These are phyloP conservation scores for Chalciporus chontae DNA, from an alignment of 768 basidiomycete genomes.

Conservation along the genomic window DNA sequence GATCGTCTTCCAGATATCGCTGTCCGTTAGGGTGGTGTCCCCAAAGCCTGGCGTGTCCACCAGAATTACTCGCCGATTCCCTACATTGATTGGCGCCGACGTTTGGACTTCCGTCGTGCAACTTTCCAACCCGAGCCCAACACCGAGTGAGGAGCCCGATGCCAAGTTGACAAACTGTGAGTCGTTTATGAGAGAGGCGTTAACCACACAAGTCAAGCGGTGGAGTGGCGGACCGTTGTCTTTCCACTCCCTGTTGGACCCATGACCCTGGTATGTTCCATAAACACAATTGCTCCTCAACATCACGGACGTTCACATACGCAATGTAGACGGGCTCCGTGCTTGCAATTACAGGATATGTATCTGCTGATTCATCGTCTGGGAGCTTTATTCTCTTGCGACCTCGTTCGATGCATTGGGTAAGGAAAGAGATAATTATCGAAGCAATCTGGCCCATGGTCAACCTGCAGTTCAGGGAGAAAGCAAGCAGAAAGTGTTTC, in stretches of 20 bases:
- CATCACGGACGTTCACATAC: slow-evolving; percentile 15
- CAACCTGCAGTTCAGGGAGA: slow-evolving; percentile 7
- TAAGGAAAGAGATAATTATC: background rate
- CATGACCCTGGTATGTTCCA: slow-evolving; percentile 20
- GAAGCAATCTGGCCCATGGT: slow-evolving; percentile 24
- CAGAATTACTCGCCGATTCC: slow-evolving; percentile 39
- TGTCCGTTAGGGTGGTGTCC: slow-evolving; percentile 46
- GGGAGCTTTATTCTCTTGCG: slow-evolving; percentile 12
- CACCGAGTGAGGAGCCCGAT: slow-evolving; percentile 26
- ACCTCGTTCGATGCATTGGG: background rate
- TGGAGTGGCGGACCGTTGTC: slow-evolving; percentile 22
- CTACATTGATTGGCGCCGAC: slow-evolving; percentile 21
- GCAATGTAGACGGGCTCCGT: slow-evolving; percentile 25
- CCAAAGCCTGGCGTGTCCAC: slow-evolving; percentile 65
- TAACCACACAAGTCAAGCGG: background rate
- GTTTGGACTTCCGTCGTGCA: slow-evolving; percentile 31
- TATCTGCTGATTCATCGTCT: slow-evolving; percentile 8
- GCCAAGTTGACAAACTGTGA: slow-evolving; percentile 35
- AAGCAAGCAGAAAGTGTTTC: background rate
- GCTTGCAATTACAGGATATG: background rate
- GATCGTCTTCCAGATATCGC: slow-evolving; percentile 48
- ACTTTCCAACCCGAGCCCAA: slow-evolving; percentile 34
- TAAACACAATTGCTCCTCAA: slow-evolving; percentile 3
- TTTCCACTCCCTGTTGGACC: slow-evolving; percentile 31
- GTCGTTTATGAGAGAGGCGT: background rate